Base-by-base conservation (phyloP, 768 basidiomycete species). In the Leccinum subtestaceum region DNA sequence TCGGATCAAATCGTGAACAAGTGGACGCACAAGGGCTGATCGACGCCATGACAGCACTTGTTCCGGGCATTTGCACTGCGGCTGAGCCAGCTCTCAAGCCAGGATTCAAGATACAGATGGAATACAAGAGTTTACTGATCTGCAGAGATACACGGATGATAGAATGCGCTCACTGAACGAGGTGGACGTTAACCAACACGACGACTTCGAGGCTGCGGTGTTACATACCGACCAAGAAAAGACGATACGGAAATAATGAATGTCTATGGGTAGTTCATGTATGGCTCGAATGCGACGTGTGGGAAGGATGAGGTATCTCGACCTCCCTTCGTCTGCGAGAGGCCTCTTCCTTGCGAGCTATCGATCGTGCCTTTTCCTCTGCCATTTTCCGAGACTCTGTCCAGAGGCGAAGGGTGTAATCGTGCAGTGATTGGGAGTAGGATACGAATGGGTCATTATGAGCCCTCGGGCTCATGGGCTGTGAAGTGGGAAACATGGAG, bases 341-440 rank as follows among this genome's bases (percentile, higher is more conserved):
- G 15, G 53, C 43, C 34, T 69, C 76, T 49, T 67, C 71, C 60
- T 63, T 67, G 59, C 66, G 66, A 51, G 59, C 56, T 58, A 72
- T 72, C 43, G 60, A 70, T 25, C 73, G 72, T 19, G 77, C 73
- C 58, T 72, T 74, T 66, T 86, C 82, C 66, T 87, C 86, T 40
- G 80, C 81, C 57, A 77, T 68, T 64, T 80, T 80, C 65, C 85
- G 77, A 5, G 86, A 85, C 67, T 88, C 84, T 53, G 82, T 81
- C 86, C 87, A 88, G 52, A 87, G 78, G 45, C 70, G 77, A 53
- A 88, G 78, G 29, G 88, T 89, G 60, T 87, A 88, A 57, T 86
- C 78, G 68, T 88, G 84, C 34, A 89, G 73, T 47, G 85, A 78
- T 64, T 81, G 84, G 17, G 88, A 82, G 66, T 89, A 89, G 36